Conservation (phyloP, 2,329 filamentous ascomycete genomes). For the Daldinia sp. region DNA sequence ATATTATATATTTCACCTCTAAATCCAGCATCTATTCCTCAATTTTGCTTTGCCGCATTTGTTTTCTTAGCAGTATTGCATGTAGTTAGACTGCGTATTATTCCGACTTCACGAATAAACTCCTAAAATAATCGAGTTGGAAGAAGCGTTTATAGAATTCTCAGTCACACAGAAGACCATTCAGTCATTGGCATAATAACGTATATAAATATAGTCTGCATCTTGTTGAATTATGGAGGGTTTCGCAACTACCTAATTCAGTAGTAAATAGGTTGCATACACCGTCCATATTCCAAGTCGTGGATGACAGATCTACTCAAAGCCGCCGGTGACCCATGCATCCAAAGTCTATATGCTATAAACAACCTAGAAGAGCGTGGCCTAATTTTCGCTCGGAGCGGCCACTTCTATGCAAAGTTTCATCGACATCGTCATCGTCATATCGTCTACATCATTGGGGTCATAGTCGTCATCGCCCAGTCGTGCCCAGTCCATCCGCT, state of each 20-base stretch:
- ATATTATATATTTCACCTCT: too few relatives aligned
- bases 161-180: not conserved
- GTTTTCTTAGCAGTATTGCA: not conserved
- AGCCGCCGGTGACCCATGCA: constrained; percentile 17
- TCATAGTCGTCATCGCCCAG: constrained; percentile 34
- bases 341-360: constrained; percentile 35
- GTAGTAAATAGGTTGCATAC: constrained; percentile 2
- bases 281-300: constrained; percentile 9
- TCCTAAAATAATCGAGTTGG: not conserved
- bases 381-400: constrained; percentile 22
- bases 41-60: too few relatives aligned
- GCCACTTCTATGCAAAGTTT: constrained; percentile 38
- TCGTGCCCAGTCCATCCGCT: constrained; percentile 28
- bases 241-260: constrained; percentile 9
- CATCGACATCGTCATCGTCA: constrained; percentile 30
- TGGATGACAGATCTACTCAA: constrained; percentile 29
- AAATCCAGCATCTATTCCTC: too few relatives aligned
- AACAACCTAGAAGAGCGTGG: constrained; percentile 17
- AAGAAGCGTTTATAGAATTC: not conserved
- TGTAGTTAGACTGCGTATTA: too few relatives aligned
- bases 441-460: constrained; percentile 34
- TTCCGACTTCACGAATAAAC: not conserved
- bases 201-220: not conserved
- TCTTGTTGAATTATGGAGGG: not conserved
- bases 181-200: not conserved